phyloP scores from a whole-genome alignment of 2,329 filamentous ascomycete genomes.

The Fusarium drepaniforme region DNA sequence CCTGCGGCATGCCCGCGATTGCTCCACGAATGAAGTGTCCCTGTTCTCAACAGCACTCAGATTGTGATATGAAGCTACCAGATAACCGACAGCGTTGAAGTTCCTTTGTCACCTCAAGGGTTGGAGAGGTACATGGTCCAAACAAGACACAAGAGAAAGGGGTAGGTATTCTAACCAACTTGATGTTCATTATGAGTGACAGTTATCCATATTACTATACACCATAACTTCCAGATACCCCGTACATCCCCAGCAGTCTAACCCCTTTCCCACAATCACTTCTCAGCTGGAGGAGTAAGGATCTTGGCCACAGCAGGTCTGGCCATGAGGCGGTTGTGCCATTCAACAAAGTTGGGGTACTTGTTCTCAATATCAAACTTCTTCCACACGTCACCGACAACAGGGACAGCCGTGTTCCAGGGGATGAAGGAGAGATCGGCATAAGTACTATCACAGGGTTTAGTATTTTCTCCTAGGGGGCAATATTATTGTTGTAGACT shows the following conservation, averaged over 20 bases:
- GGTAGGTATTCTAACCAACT: not conserved
- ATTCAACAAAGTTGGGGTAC: constrained; percentile 51
- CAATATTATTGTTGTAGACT: not conserved
- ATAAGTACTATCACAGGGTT: constrained; percentile 43
- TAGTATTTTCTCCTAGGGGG: not conserved
- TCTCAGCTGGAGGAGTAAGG: not conserved
- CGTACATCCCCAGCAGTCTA: not conserved
- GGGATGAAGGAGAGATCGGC: constrained; percentile 50
- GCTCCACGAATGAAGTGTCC: constrained; percentile 28
- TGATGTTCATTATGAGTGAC: not conserved
- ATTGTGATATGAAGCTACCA: not conserved
- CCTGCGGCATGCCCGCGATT: constrained; percentile 34
- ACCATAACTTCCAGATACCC: not conserved
- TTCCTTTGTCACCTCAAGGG: not conserved
- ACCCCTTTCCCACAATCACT: not conserved
- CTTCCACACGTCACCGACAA: constrained; percentile 34
- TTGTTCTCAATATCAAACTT: constrained; percentile 46
- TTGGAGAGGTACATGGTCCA: not conserved
- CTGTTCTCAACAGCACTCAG: too few relatives aligned
- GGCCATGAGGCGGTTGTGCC: constrained; percentile 49
- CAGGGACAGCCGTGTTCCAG: constrained; percentile 42
- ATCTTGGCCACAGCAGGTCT: constrained; percentile 48
- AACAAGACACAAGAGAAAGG: not conserved
- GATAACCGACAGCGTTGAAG: not conserved
- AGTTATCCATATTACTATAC: not conserved